Evolutionary conservation across 495 filamentous ascomycete genomes (phyloP).

Genomic region (Pseudotulostoma volvatum): DNA sequence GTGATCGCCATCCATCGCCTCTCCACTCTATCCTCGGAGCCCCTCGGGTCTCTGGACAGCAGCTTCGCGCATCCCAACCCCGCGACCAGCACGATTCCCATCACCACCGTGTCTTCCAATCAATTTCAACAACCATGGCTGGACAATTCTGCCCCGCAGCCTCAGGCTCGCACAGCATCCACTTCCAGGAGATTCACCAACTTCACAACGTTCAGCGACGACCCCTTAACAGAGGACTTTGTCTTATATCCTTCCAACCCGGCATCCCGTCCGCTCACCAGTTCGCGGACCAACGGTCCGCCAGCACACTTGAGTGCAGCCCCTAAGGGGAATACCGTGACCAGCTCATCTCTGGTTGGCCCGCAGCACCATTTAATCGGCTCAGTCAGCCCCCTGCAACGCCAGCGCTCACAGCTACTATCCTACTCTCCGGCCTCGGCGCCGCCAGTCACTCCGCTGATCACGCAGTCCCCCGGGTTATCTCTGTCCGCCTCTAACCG

Average conservation of each 20-base stretch:
- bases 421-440: no score
- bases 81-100: conserved; percentile 33
- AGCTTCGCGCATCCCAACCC: conserved; percentile 32
- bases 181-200: conserved; percentile 16
- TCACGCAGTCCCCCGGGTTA: conserved; percentile 19
- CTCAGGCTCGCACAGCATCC: conserved; percentile 25
- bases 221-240: conserved; percentile 26
- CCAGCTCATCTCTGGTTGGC: conserved; percentile 3
- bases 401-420: conserved; percentile 15
- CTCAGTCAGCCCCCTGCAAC: conserved; percentile 3
- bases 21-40: conserved; percentile 27
- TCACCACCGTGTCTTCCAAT: conserved; percentile 38
- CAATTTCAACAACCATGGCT: conserved; percentile 45
- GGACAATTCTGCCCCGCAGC: conserved; percentile 27
- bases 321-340: conserved; percentile 15
- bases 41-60: conserved; percentile 39
- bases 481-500: conserved; percentile 26
- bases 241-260: conserved; percentile 24
- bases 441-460: conserved; percentile 18
- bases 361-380: conserved; percentile 2
- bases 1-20: conserved; percentile 19
- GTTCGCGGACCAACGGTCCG: conserved; percentile 19
- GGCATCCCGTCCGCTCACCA: conserved; percentile 18
- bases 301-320: conserved; percentile 21
- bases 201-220: conserved; percentile 12